A percentile compares a stretch with the other conserved stretches of the same genome.
Evolutionary conservation across 495 filamentous ascomycete genomes (phyloP).

Genomic region (Parathielavia hyrcaniae): DNA sequence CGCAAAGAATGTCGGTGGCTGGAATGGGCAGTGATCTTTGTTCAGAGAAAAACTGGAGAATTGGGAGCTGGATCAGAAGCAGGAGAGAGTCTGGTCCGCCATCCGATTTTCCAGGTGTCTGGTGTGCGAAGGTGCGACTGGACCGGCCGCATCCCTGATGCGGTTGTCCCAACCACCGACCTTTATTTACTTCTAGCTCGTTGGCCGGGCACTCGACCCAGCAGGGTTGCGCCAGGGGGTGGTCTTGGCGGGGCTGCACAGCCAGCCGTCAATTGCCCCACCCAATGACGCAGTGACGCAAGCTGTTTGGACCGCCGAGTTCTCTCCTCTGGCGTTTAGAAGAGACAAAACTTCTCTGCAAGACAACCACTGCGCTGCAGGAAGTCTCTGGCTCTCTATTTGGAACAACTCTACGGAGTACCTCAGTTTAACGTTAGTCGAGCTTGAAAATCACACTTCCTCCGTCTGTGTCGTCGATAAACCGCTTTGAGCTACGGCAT

Average conservation of each 20-base stretch:
- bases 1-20: constrained; percentile 16
- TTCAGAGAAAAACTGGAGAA: constrained; percentile 3
- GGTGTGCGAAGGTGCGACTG: constrained; percentile 1
- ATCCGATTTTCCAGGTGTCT: constrained; percentile 6
- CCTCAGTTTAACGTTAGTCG: too few relatives aligned
- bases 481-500: too few relatives aligned
- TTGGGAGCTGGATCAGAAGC: background rate
- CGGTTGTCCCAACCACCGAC: constrained; percentile 32
- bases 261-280: constrained; percentile 13
- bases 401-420: too few relatives aligned
- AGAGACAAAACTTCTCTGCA: background rate
- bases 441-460: too few relatives aligned
- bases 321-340: background rate
- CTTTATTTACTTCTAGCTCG: constrained; percentile 33
- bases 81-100: constrained; percentile 11
- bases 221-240: constrained; percentile 11
- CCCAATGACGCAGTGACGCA: constrained; percentile 14
- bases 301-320: background rate
- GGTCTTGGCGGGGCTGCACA: constrained; percentile 13
- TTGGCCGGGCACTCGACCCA: constrained; percentile 26
- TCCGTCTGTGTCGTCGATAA: too few relatives aligned
- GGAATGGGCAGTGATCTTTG: background rate
- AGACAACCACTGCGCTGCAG: background rate
- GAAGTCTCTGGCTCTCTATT: too few relatives aligned
- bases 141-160: constrained; percentile 15